Percentiles rank a stretch among this genome's conserved stretches.
Evolutionary conservation across 495 filamentous ascomycete species (phyloP).

Genomic region (Extremus antarcticus): DNA sequence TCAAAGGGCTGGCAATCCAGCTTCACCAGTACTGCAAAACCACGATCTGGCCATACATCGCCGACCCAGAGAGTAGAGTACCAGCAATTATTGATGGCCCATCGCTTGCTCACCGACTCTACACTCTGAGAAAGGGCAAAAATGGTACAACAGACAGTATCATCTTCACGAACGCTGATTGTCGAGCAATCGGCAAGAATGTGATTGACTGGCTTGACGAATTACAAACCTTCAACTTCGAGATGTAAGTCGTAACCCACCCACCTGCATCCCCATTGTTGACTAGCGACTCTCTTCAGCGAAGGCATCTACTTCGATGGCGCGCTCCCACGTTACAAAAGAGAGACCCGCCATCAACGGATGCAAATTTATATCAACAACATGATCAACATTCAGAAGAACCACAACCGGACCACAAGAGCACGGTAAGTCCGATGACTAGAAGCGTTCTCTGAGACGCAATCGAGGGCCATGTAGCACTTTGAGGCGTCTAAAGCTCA

Average conservation of each 20-base stretch:
- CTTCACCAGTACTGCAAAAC: background rate
- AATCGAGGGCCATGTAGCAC: background rate
- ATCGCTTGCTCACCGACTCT: conserved; percentile 4
- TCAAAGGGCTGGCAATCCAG: background rate
- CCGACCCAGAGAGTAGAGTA: background rate
- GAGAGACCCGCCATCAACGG: background rate
- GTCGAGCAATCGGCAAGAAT: background rate
- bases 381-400: background rate
- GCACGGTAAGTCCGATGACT: background rate
- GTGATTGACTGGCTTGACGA: conserved; percentile 2
- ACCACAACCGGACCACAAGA: background rate
- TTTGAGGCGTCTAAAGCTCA: no score
- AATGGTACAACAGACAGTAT: background rate
- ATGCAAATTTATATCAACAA: background rate
- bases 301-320: conserved; percentile 14
- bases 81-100: conserved; percentile 12
- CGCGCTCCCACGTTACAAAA: conserved; percentile 6
- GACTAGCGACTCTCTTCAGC: background rate
- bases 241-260: conserved; percentile 2
- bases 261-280: background rate
- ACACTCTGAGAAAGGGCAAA: background rate
- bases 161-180: background rate
- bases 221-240: conserved; percentile 1
- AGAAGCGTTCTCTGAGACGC: background rate
- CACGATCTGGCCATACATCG: background rate